A percentile compares a stretch with the other conserved stretches of the same genome.
Evolutionary conservation across 306 rosid genomes (phyloP).

Genomic region (Cucurbita ficifolia): DNA sequence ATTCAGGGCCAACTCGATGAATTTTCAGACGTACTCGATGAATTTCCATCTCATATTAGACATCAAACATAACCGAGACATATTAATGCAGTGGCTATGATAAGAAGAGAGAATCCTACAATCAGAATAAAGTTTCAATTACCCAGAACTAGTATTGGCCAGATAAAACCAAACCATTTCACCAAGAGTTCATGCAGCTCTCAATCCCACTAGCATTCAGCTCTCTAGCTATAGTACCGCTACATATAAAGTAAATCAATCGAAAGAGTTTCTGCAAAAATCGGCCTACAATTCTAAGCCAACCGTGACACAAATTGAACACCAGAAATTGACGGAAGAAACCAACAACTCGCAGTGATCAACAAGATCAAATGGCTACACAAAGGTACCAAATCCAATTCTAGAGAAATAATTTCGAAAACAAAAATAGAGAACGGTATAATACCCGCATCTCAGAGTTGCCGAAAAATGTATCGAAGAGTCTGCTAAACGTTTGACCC

Average conservation of each 20-base stretch:
- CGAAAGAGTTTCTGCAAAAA: background rate
- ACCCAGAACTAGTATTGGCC: background rate
- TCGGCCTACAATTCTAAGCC: background rate
- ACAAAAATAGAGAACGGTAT: background rate
- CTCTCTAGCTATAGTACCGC: background rate
- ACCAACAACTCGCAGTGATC: background rate
- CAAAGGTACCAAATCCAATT: background rate
- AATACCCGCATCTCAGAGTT: slow-evolving; percentile 51
- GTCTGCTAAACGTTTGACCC: slow-evolving; percentile 59
- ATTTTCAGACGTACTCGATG: background rate
- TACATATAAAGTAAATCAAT: background rate
- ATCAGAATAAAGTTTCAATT: background rate
- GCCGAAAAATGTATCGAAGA: slow-evolving; percentile 51
- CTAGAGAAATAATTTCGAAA: background rate
- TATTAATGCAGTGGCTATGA: background rate
- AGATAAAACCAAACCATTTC: background rate
- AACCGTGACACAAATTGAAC: background rate
- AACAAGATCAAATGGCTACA: background rate
- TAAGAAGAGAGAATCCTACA: background rate
- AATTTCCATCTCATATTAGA: background rate
- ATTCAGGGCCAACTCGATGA: background rate
- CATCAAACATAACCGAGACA: background rate
- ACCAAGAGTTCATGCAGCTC: background rate
- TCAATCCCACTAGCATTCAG: background rate
- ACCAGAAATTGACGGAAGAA: background rate